Evolutionary conservation across 2,329 filamentous ascomycete species (phyloP), one percentile per base, ranked within the genome.

Genomic region (Monilinia polystroma): DNA sequence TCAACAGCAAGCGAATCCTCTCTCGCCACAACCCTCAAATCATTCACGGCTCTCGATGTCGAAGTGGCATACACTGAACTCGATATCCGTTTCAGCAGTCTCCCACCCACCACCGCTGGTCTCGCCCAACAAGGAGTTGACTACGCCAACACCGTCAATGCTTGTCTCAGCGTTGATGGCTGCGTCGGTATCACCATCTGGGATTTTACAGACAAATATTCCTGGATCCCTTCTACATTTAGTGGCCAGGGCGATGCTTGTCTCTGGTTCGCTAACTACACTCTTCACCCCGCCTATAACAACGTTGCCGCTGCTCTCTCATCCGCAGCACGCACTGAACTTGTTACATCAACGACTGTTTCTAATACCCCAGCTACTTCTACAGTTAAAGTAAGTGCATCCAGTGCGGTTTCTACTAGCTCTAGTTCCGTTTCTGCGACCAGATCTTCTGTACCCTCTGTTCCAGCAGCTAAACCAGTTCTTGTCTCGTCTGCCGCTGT

Each of bases 21-120:
- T 10, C 79, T 84, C 55, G 76, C 77, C 43, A 77, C 79, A 0
- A 80, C 81, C 18, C 82, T 87, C 64, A 73, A 78, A 58, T 77
- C 81, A 53, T 88, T 85, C 77, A 81, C 81, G 0, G 78, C 79
- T 0, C 80, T 84, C 1, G 81, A 81, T 4, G 78, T 86, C 6
- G 86, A 89, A 70, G 83, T 87, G 12, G 84, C 85, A 10, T 82
- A 86, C 75, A 88, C 86, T 1, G 86, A 89, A 77, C 78, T 89
- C 20, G 87, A 89, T 72, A 84, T 89, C 68, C 80, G 85, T 41
- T 81, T 83, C 66, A 63, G 65, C 2, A 74, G 73, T 6, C 74
- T 86, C 16, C 84, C 85, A 0, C 75, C 81, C 4, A 80, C 77
- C 4, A 72, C 75, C 1, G 73, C 77, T 1, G 78, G 78, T 41